Conservation (phyloP, 2,329 filamentous ascomycete genomes). For the Fusarium illudens region DNA sequence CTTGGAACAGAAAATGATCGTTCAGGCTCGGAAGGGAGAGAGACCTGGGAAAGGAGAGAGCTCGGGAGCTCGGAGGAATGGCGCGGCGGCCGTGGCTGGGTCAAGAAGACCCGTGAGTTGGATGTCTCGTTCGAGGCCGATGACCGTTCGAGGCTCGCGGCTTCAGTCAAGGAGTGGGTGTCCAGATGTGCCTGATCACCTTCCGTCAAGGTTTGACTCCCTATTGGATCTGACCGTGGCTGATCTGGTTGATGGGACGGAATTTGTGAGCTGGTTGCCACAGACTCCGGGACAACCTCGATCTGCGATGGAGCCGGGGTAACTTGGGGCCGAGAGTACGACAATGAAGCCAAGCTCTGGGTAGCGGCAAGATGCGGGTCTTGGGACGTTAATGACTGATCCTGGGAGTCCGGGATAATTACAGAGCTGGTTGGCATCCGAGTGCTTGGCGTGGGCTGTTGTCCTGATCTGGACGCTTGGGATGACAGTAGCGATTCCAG, state of each 20-base stretch:
- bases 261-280: conserved; percentile 28
- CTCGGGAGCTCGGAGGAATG: conserved; percentile 1
- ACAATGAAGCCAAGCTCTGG: not conserved
- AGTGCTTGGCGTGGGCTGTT: conserved; percentile 4
- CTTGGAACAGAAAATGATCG: not conserved
- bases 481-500: not conserved
- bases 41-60: not conserved
- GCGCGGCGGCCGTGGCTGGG: conserved; percentile 28
- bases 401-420: conserved; percentile 38
- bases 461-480: not conserved
- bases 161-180: not conserved
- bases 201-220: conserved; percentile 4
- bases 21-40: not conserved
- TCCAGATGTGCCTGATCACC: not conserved
- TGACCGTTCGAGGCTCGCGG: not conserved
- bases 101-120: conserved; percentile 23
- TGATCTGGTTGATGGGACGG: conserved; percentile 43
- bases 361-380: not conserved
- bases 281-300: conserved; percentile 22
- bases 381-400: conserved; percentile 18
- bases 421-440: conserved; percentile 4
- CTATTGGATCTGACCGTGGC: not conserved
- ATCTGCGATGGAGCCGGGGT: conserved; percentile 12
- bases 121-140: not conserved
- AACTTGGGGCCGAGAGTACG: not conserved